These are phyloP conservation scores for Phalaenopsis aphrodite DNA, from an alignment of 106 monocot genomes.

Conservation along the genomic window DNA sequence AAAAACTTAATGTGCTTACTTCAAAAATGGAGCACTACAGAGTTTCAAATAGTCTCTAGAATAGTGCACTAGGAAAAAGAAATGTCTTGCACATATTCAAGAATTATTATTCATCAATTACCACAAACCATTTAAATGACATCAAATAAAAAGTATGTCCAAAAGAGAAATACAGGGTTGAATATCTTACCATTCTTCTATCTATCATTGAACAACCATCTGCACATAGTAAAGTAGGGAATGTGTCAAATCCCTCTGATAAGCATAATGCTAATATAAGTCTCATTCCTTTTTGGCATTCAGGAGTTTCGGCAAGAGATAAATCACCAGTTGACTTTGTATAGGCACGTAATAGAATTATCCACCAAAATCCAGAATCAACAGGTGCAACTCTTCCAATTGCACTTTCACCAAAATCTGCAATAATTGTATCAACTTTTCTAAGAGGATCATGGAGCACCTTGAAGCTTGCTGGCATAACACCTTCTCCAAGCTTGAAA, in stretches of 20 bases:
- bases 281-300: constrained; percentile 74
- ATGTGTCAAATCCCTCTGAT: constrained; percentile 85
- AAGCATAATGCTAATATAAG: constrained; percentile 70
- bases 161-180: background rate
- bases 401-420: constrained; percentile 93
- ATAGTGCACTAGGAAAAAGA: background rate
- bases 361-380: constrained; percentile 97
- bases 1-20: background rate
- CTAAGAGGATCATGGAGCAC: constrained; percentile 65
- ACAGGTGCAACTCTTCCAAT: constrained; percentile 88
- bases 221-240: constrained; percentile 81
- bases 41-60: background rate
- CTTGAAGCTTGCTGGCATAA: constrained; percentile 91
- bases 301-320: constrained; percentile 53
- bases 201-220: constrained; percentile 93
- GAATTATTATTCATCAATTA: background rate
- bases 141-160: background rate
- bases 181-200: constrained; percentile 64
- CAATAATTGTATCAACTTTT: constrained; percentile 56
- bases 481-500: constrained; percentile 87
- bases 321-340: constrained; percentile 83
- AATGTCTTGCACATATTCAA: background rate
- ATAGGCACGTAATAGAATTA: constrained; percentile 76
- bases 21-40: background rate
- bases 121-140: background rate